Evolutionary conservation across 202 grass and related monocot species (phyloP), one percentile per base, ranked within the genome.

Genomic region (Panicum virgatum): DNA sequence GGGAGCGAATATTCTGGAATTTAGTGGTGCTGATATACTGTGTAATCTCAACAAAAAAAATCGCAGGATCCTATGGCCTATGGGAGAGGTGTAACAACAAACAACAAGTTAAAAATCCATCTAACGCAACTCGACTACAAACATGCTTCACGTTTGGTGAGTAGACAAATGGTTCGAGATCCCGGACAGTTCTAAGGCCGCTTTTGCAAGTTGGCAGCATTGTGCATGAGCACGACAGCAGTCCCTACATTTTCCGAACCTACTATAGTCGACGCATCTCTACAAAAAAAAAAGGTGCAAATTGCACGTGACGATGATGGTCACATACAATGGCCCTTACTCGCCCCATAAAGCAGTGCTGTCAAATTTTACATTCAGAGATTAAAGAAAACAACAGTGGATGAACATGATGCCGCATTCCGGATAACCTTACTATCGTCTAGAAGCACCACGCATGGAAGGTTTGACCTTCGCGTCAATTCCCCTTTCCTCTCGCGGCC

Each of bases 321-420:
- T 80, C 78, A 58, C 78, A n/a, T 80, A 39, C 36, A 66, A 9
- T 10, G 32, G 18, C 36, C 25, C 43, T 42, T 56, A 22, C 60
- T 66, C 63, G 14, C 34, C n/a, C 48, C 3, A 12, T 6, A 73
- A 73, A 65, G 66, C 66, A 85, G 2, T 72, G 44, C 25, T 62
- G 66, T 85, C 70, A 63, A 76, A 64, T 80, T 45, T 34, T 34
- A 34, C 32, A 30, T 57, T 56, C n/a, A 50, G 47, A 63, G 77
- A 81, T 30, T 47, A 71, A 48, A 75, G 18, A 51, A 43, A 80
- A 56, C 14, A 12, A 77, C 56, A 56, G 54, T 71, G 54, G 76
- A 65, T 19, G 66, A 29, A 62, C 20, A 76, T 10, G 50, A 80
- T 45, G 52, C 12, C 14, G 15, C 45, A 12, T 34, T 72, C 43